phyloP scores from a whole-genome alignment of 163 green algal species.

The Smithsoniella earleae region DNA sequence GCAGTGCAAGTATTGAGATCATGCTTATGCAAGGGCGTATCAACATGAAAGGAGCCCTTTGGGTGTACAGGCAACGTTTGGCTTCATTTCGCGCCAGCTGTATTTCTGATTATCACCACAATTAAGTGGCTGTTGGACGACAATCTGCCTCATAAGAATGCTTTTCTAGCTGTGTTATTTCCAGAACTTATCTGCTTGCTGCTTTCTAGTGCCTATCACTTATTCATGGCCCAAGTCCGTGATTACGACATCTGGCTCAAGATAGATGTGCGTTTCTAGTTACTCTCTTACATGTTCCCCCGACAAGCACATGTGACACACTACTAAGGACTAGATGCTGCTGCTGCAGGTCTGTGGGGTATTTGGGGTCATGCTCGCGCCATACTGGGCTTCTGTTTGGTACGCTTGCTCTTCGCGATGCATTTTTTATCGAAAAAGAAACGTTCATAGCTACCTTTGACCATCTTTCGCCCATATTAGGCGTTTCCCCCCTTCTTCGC shows the following conservation, averaged over 20 bases:
- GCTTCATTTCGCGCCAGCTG: conserved; percentile 15
- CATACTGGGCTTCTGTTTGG: conserved; percentile 6
- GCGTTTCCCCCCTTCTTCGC: no score
- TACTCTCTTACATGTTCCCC: neutral
- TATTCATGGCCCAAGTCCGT: conserved; percentile 28
- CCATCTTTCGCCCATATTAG: no score
- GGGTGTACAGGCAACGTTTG: conserved; percentile 19
- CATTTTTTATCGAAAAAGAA: no score
- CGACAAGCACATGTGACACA: neutral
- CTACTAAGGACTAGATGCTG: neutral
- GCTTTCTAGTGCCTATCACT: conserved; percentile 23
- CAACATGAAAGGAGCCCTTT: neutral
- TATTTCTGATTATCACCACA: neutral
- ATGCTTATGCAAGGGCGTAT: neutral
- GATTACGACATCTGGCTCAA: conserved; percentile 3
- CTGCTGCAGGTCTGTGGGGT: conserved; percentile 15
- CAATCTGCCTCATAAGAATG: neutral
- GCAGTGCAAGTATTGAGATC: neutral
- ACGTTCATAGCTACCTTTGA: no score
- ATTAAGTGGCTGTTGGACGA: neutral
- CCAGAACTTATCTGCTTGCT: conserved; percentile 12
- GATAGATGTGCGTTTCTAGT: conserved; percentile 12
- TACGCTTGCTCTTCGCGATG: no score
- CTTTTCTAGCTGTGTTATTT: neutral
- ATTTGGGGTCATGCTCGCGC: conserved; percentile 23